Conservation (phyloP, 2,329 filamentous ascomycete species). For the Colletotrichum simmondsii region DNA sequence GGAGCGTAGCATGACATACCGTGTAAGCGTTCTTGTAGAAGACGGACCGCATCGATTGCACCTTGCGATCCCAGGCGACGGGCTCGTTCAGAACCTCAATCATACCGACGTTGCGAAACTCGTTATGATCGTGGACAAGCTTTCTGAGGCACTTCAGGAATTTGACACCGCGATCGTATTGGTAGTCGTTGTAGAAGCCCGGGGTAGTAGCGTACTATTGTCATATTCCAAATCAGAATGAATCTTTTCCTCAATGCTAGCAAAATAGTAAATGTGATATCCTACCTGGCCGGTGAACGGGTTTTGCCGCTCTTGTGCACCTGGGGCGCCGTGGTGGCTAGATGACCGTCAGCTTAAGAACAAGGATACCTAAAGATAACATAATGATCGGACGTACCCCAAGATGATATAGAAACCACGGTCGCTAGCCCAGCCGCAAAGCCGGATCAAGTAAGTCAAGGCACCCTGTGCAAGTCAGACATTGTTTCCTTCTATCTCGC, state of each 20-base stretch:
- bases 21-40: slow-evolving; percentile 59
- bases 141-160: slow-evolving; percentile 68
- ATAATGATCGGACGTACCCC: slow-evolving; percentile 41
- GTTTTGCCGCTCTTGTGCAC: slow-evolving; percentile 57
- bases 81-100: slow-evolving; percentile 70
- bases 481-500: too few species aligned
- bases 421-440: slow-evolving; percentile 60
- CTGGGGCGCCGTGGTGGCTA: slow-evolving; percentile 59
- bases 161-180: slow-evolving; percentile 64
- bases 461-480: slow-evolving; percentile 46
- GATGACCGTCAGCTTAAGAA: not conserved
- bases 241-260: too few species aligned
- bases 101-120: slow-evolving; percentile 67
- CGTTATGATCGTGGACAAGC: slow-evolving; percentile 58
- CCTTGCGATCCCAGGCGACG: slow-evolving; percentile 46
- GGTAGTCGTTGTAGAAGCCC: slow-evolving; percentile 66
- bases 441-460: slow-evolving; percentile 55
- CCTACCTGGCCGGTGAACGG: slow-evolving; percentile 57
- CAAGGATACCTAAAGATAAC: too few species aligned
- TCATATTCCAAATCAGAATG: too few species aligned
- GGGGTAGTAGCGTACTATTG: slow-evolving; percentile 40
- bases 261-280: too few species aligned
- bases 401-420: slow-evolving; percentile 64
- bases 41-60: slow-evolving; percentile 46
- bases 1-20: not conserved